These are phyloP conservation scores for Pyricularia sp. DNA, from an alignment of 2,329 filamentous ascomycete species.

Conservation along the genomic window DNA sequence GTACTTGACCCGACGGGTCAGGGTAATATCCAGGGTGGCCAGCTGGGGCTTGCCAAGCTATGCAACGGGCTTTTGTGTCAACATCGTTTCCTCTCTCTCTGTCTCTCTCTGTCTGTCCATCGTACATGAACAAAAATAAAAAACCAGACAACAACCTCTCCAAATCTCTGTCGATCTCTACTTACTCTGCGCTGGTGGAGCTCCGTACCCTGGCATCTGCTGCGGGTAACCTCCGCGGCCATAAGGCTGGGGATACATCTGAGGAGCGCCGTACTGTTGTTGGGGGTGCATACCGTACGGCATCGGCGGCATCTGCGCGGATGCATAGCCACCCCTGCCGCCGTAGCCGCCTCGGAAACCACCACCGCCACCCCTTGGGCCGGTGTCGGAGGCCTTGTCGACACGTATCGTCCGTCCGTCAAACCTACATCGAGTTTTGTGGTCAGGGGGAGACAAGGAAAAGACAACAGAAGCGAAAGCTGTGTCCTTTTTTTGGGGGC, in stretches of 20 bases:
- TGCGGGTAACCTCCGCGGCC: conserved; percentile 28
- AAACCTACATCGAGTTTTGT: conserved; percentile 46
- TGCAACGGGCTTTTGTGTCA: not conserved
- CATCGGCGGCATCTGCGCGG: conserved; percentile 21
- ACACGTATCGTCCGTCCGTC: conserved; percentile 91
- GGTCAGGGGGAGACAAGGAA: not conserved
- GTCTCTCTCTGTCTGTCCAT: no score
- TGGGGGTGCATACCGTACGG: conserved; percentile 19
- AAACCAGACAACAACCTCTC: not conserved
- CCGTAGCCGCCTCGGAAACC: conserved; percentile 24
- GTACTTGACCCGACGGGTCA: conserved; percentile 20
- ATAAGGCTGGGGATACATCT: conserved; percentile 27
- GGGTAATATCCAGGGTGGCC: conserved; percentile 32
- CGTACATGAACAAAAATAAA: not conserved
- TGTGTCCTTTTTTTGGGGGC: not conserved
- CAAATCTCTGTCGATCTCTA: not conserved
- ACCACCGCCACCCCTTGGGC: conserved; percentile 41
- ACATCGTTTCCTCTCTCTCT: not conserved
- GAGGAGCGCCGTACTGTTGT: conserved; percentile 16
- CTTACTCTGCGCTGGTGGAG: conserved; percentile 24
- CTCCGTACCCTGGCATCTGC: conserved; percentile 25
- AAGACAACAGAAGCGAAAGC: not conserved
- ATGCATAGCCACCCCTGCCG: conserved; percentile 19
- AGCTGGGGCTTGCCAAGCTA: conserved; percentile 21
- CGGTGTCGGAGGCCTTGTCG: conserved; percentile 82